Conservation (phyloP, 768 basidiomycete species). For the Pleurotus citrinopileatus region DNA sequence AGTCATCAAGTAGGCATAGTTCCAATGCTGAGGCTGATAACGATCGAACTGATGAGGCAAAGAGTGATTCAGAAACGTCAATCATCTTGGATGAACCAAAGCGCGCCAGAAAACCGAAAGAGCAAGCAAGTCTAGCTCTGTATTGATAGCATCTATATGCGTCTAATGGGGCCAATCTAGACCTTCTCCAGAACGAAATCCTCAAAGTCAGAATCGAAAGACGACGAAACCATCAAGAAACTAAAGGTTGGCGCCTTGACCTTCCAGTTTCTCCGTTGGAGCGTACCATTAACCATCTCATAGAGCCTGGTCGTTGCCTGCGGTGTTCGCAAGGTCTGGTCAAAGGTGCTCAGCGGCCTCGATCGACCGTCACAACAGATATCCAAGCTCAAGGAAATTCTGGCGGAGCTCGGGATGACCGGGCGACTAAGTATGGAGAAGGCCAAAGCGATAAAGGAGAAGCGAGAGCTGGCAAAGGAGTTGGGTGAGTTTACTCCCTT, state of each 20-base stretch:
- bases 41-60: conserved; percentile 15
- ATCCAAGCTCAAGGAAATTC: conserved; percentile 56
- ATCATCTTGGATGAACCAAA: conserved; percentile 56
- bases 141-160: not conserved
- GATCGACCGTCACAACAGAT: conserved; percentile 62
- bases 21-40: not conserved
- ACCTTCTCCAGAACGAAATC: too few relatives aligned
- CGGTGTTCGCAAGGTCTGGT: conserved; percentile 76
- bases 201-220: too few relatives aligned
- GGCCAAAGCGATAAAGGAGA: conserved; percentile 70
- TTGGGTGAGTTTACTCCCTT: conserved; percentile 49
- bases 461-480: conserved; percentile 75
- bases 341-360: conserved; percentile 63
- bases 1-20: not conserved
- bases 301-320: conserved; percentile 72
- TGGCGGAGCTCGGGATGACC: conserved; percentile 76
- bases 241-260: conserved; percentile 64
- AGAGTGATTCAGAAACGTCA: conserved; percentile 61
- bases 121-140: conserved; percentile 7
- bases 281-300: not conserved
- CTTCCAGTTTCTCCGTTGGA: conserved; percentile 1
- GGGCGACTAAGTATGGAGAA: conserved; percentile 77
- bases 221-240: conserved; percentile 72
- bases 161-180: not conserved
- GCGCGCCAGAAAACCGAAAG: conserved; percentile 35